phyloP scores from a whole-genome alignment of 257 asterid genomes.

The Ilex asprella region DNA sequence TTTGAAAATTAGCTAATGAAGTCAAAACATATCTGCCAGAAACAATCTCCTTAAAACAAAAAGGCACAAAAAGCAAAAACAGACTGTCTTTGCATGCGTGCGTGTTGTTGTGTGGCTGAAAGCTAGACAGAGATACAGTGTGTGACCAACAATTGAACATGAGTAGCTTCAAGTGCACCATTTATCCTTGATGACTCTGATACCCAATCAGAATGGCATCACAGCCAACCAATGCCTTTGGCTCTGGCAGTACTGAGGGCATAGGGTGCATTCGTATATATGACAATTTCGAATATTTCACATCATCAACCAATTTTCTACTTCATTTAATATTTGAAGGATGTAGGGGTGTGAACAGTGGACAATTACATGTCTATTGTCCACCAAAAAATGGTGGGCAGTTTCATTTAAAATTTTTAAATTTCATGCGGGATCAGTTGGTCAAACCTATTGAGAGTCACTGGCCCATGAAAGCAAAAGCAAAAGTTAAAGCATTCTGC shows the following conservation, averaged over 20 bases:
- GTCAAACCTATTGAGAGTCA: constrained; percentile 53
- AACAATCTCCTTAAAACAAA: not conserved
- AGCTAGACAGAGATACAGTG: not conserved
- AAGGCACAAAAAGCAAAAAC: constrained; percentile 10
- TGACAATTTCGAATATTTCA: too few relatives aligned
- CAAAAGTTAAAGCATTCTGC: constrained; percentile 48
- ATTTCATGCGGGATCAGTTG: constrained; percentile 25
- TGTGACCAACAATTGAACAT: too few relatives aligned
- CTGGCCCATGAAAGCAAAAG: constrained; percentile 32
- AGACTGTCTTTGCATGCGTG: not conserved
- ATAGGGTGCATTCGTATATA: too few relatives aligned
- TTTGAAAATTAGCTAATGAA: constrained; percentile 8
- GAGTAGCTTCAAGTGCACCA: too few relatives aligned
- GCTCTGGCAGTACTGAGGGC: not conserved
- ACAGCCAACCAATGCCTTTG: not conserved
- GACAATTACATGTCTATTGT: too few relatives aligned
- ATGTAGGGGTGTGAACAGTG: constrained; percentile 22
- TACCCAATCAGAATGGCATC: too few relatives aligned
- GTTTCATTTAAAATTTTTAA: constrained; percentile 13
- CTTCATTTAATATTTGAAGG: not conserved
- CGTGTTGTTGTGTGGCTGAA: not conserved
- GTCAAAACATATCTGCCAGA: constrained; percentile 11
- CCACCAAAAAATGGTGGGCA: constrained; percentile 46
- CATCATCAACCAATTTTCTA: too few relatives aligned
- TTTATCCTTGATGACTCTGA: too few relatives aligned